A percentile compares a stretch with the other conserved stretches of the same genome.
Evolutionary conservation across 441 rosid genomes (phyloP).

Genomic region (Syzygium syzygioides): DNA sequence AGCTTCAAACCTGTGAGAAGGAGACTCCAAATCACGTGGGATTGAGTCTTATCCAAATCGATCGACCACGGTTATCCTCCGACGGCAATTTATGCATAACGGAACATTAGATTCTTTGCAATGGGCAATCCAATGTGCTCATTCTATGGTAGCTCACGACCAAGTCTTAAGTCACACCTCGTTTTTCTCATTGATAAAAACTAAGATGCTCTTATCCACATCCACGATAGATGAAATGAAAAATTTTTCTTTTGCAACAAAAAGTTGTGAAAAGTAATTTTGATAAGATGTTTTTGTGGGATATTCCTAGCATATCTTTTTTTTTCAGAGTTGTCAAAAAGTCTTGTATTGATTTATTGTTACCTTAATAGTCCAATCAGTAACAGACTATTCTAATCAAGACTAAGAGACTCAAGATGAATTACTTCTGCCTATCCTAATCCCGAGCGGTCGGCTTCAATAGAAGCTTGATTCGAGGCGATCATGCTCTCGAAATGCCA

Average conservation of each 20-base stretch:
- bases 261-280: neutral
- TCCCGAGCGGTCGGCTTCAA: neutral
- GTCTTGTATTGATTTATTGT: neutral
- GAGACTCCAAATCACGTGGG: rapidly evolving
- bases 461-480: neutral
- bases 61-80: neutral
- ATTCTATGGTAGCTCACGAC: neutral
- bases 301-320: neutral
- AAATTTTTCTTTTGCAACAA: neutral
- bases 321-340: neutral
- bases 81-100: neutral
- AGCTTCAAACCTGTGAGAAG: neutral
- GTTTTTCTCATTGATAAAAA: neutral
- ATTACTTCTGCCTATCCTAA: neutral
- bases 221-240: neutral
- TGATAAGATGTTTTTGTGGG: neutral
- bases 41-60: neutral
- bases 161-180: neutral
- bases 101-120: neutral
- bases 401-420: neutral
- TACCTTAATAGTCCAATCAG: neutral
- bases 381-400: neutral
- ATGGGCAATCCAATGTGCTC: neutral
- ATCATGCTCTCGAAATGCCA: neutral
- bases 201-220: neutral